Evolutionary conservation across 805 yeast species (phyloP).

Genomic region (Saccharomycopsis fodiens): DNA sequence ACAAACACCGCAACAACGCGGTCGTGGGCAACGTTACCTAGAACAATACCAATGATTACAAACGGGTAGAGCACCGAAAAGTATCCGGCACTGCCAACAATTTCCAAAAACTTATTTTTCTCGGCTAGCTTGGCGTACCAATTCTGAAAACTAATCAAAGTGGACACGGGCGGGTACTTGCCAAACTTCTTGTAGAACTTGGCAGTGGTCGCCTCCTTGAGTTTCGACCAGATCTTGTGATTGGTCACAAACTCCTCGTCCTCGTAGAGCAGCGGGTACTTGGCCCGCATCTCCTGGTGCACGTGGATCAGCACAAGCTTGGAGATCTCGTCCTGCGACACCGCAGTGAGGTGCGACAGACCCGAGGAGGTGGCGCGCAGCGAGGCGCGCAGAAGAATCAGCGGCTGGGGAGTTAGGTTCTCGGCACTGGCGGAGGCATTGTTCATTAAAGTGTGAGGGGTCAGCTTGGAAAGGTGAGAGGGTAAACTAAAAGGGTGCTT

Average conservation of each 20-base stretch:
- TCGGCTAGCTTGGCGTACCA: slow-evolving; percentile 5
- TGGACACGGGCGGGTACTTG: slow-evolving; percentile 4
- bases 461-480: too few relatives aligned
- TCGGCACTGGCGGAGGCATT: slow-evolving; percentile 8
- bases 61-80: slow-evolving; percentile 17
- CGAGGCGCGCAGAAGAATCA: not conserved
- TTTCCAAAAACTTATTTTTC: slow-evolving; percentile 5
- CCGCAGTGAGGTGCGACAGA: slow-evolving; percentile 3
- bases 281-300: slow-evolving; percentile 15
- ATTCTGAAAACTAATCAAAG: slow-evolving; percentile 1
- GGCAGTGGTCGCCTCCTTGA: not conserved
- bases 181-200: slow-evolving; percentile 1
- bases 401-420: slow-evolving; percentile 2
- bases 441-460: too few relatives aligned
- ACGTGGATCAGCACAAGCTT: slow-evolving; percentile 15
- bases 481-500: too few relatives aligned
- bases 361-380: not conserved
- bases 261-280: slow-evolving; percentile 11
- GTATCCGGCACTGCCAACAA: slow-evolving; percentile 14
- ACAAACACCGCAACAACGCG: slow-evolving; percentile 11
- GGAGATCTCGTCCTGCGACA: slow-evolving; percentile 15
- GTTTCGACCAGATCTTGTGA: slow-evolving; percentile 5
- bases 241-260: slow-evolving; percentile 7
- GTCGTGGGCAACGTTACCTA: slow-evolving; percentile 9
- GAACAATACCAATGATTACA: slow-evolving; percentile 16